A percentile compares a stretch with the other conserved stretches of the same genome.
These are phyloP conservation scores for Diddensiella caesifluorescens DNA, from an alignment of 805 yeast species.

Conservation along the genomic window DNA sequence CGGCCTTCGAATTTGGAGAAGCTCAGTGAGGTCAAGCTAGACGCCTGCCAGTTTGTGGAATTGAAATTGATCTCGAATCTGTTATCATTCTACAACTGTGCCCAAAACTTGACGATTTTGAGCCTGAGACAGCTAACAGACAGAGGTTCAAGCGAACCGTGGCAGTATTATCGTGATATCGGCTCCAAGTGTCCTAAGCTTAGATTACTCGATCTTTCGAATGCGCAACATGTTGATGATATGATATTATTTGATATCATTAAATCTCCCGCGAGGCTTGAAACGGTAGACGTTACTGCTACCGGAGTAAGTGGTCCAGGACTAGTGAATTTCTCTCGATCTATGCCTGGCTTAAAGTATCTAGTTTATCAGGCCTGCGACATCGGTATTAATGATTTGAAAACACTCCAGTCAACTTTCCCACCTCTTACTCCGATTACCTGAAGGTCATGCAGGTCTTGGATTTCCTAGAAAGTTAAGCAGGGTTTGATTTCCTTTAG, in stretches of 20 bases:
- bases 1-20: too few species aligned
- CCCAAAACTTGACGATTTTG: neutral
- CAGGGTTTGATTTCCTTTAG: constrained; percentile 1
- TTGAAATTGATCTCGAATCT: too few species aligned
- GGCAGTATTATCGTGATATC: neutral
- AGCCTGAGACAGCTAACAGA: neutral
- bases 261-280: neutral
- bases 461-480: neutral
- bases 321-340: too few species aligned
- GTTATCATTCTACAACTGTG: neutral
- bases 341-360: neutral
- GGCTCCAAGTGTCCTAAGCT: neutral
- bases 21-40: too few species aligned
- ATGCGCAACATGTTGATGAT: neutral
- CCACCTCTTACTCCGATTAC: too few species aligned
- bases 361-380: too few species aligned
- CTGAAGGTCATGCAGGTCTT: too few species aligned
- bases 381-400: too few species aligned
- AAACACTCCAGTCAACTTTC: too few species aligned
- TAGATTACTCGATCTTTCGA: neutral
- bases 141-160: too few species aligned
- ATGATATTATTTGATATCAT: neutral
- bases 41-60: too few species aligned
- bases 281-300: neutral
- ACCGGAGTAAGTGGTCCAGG: neutral